phyloP scores from a whole-genome alignment of 768 basidiomycete genomes.

The Amanita inopinata region DNA sequence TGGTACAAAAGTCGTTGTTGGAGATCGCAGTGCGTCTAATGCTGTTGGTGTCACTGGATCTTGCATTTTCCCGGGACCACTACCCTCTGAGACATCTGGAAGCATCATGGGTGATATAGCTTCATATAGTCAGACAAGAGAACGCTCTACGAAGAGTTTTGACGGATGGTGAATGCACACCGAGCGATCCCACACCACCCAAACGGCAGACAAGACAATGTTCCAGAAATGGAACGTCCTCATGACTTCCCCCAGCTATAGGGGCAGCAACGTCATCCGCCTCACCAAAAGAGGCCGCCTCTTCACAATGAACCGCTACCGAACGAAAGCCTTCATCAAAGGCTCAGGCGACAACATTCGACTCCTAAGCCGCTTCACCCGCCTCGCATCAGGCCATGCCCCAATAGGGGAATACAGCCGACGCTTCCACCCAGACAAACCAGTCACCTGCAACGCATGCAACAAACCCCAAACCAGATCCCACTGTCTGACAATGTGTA shows the following conservation, averaged over 20 bases:
- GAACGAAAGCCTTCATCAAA: no score
- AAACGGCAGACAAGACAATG: no score
- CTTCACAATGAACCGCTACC: no score
- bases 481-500: not conserved
- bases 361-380: not conserved
- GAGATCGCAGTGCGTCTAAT: slow-evolving; percentile 44
- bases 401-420: not conserved
- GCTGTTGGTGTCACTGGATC: slow-evolving; percentile 8
- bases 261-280: no score
- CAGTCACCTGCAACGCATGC: not conserved
- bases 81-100: not conserved
- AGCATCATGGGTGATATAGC: not conserved
- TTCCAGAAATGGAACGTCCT: no score
- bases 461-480: not conserved
- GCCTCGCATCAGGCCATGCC: not conserved
- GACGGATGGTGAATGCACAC: not conserved
- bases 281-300: no score
- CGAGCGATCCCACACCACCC: no score
- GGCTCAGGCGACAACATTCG: no score
- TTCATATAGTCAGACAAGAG: not conserved
- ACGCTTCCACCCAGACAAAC: not conserved
- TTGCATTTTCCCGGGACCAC: not conserved
- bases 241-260: no score
- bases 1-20: slow-evolving; percentile 20
- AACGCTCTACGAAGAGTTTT: slow-evolving; percentile 1